Conservation (phyloP, 164 flowering plant genomes). For the Warburgia ugandensis region DNA sequence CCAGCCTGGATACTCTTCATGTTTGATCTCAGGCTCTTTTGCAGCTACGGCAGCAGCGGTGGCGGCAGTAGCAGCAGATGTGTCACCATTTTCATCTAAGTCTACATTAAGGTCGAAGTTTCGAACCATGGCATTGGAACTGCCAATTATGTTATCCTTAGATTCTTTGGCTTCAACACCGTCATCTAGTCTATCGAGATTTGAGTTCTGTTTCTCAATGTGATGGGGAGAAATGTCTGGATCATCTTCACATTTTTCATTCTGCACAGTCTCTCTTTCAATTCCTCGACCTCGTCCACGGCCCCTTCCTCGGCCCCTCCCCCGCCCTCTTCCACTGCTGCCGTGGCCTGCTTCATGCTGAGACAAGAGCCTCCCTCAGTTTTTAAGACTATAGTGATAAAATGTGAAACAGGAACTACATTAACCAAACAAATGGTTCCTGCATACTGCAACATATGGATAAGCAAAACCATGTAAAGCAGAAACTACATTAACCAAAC, state of each 20-base stretch:
- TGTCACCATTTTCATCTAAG: conserved; percentile 38
- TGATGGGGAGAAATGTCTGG: conserved; percentile 23
- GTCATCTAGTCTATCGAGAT: conserved; percentile 18
- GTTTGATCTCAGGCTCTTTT: conserved; percentile 36
- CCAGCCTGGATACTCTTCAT: conserved; percentile 72
- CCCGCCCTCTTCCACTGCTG: conserved; percentile 70
- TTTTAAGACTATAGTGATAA: too few relatives aligned
- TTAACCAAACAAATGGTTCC: too few relatives aligned
- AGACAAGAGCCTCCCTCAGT: too few relatives aligned
- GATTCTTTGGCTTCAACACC: conserved; percentile 26
- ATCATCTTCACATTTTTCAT: conserved; percentile 36
- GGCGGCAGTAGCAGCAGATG: conserved; percentile 7
- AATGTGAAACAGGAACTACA: too few relatives aligned
- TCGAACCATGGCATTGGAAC: conserved; percentile 19
- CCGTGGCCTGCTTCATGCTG: conserved; percentile 50
- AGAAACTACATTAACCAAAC: too few relatives aligned
- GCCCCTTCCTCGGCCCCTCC: conserved; percentile 89
- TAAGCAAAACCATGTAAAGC: too few relatives aligned
- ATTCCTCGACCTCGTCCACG: conserved; percentile 48
- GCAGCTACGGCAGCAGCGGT: too few relatives aligned
- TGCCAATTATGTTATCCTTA: conserved; percentile 23
- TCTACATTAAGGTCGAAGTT: conserved; percentile 67
- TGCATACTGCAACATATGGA: too few relatives aligned
- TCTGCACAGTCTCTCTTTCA: conserved; percentile 47
- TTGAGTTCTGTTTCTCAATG: conserved; percentile 22